Conservation (phyloP, 2,329 filamentous ascomycete genomes). For the Xylaria sp. region DNA sequence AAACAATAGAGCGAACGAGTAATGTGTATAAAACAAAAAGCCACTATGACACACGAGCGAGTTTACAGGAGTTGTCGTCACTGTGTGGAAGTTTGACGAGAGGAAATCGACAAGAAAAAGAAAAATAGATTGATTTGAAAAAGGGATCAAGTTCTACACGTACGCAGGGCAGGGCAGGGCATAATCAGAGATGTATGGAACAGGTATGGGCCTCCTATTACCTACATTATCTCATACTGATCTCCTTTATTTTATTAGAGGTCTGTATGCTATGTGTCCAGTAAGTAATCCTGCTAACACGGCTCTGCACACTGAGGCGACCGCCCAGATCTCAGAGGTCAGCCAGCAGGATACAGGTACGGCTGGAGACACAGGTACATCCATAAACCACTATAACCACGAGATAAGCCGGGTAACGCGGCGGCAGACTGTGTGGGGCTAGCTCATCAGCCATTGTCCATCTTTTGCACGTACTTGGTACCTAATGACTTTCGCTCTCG, state of each 20-base stretch:
- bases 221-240: conserved; percentile 5
- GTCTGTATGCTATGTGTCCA: neutral
- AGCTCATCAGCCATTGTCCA: conserved; percentile 24
- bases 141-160: conserved; percentile 6
- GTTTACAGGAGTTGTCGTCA: neutral
- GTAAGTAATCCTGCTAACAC: conserved; percentile 26
- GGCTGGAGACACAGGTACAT: conserved; percentile 11
- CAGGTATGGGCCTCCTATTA: conserved; percentile 26
- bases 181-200: neutral
- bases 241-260: conserved; percentile 1
- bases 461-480: conserved; percentile 26
- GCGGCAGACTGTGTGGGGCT: conserved; percentile 32
- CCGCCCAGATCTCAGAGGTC: neutral
- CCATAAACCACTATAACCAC: conserved; percentile 1
- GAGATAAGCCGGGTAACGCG: conserved; percentile 15
- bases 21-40: conserved; percentile 23
- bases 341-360: neutral
- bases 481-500: conserved; percentile 31
- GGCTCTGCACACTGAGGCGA: conserved; percentile 9
- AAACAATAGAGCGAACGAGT: conserved; percentile 23
- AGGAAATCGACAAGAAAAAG: conserved; percentile 11
- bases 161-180: neutral
- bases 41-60: conserved; percentile 7
- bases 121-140: conserved; percentile 4
- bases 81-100: conserved; percentile 16